phyloP scores from a whole-genome alignment of 1,139 yeast genomes.

The Candida sojae region DNA sequence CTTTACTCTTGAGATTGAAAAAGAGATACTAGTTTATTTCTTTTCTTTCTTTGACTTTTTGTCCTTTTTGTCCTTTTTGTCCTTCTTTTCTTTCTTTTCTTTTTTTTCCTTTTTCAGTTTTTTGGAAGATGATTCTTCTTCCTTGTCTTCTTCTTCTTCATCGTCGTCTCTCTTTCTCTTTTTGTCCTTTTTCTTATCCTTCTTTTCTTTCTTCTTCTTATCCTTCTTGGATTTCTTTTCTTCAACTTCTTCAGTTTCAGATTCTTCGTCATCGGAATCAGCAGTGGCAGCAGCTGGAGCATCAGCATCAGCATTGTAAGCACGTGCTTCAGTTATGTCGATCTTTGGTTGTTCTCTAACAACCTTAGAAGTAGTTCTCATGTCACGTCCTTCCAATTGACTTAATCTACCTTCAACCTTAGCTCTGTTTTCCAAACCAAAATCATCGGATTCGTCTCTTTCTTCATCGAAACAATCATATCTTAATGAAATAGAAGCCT shows the following conservation, averaged over 20 bases:
- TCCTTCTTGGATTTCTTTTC: slow-evolving; percentile 30
- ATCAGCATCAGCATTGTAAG: slow-evolving; percentile 95
- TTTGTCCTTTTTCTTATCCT: slow-evolving; percentile 48
- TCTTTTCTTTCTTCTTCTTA: slow-evolving; percentile 26
- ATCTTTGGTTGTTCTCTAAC: slow-evolving; percentile 79
- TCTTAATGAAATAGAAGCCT: slow-evolving; percentile 95
- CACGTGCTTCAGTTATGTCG: slow-evolving; percentile 78
- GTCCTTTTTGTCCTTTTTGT: slow-evolving; percentile 44
- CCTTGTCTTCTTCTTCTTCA: slow-evolving; percentile 21
- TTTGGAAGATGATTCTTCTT: slow-evolving; percentile 28
- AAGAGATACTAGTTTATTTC: slow-evolving; percentile 33
- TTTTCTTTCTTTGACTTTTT: slow-evolving; percentile 37
- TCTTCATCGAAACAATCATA: slow-evolving; percentile 97
- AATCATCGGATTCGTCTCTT: slow-evolving; percentile 91
- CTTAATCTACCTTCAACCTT: slow-evolving; percentile 95
- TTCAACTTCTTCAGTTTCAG: slow-evolving; percentile 39
- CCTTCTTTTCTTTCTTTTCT: slow-evolving; percentile 42
- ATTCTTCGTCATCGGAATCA: slow-evolving; percentile 52
- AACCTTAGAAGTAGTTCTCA: slow-evolving; percentile 79
- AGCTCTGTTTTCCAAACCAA: slow-evolving; percentile 88
- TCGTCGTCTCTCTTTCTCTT: slow-evolving; percentile 42
- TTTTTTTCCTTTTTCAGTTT: slow-evolving; percentile 51
- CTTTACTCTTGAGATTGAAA: background rate
- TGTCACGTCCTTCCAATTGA: slow-evolving; percentile 92
- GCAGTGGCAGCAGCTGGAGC: slow-evolving; percentile 45